phyloP scores from a whole-genome alignment of 2,329 filamentous ascomycete species.

The Byssochlamys sp. region DNA sequence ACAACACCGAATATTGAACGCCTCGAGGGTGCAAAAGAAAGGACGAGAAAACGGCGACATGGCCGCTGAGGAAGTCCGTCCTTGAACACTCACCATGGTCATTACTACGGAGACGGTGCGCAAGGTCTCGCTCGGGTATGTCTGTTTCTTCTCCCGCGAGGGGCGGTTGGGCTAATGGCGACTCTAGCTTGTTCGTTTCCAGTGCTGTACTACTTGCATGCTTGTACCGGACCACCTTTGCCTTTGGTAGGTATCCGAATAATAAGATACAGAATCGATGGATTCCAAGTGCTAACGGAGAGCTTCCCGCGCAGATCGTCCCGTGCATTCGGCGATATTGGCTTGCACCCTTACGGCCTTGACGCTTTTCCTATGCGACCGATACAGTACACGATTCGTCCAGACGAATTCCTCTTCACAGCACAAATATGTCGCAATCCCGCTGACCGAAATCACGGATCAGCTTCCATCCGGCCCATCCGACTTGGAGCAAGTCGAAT shows the following conservation, averaged over 20 bases:
- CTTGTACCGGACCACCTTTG: slow-evolving; percentile 29
- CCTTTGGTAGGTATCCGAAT: slow-evolving; percentile 25
- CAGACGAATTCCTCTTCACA: slow-evolving; percentile 9
- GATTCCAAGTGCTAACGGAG: slow-evolving; percentile 9
- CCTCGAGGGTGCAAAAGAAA: neutral
- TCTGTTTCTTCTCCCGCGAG: neutral
- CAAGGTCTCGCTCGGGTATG: slow-evolving; percentile 24
- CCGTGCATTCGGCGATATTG: slow-evolving; percentile 35
- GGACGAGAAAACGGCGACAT: neutral
- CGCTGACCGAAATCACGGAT: slow-evolving; percentile 15
- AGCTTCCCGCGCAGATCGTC: slow-evolving; percentile 29
- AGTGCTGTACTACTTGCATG: slow-evolving; percentile 25
- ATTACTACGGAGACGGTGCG: neutral
- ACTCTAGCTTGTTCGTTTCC: slow-evolving; percentile 17
- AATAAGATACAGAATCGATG: neutral
- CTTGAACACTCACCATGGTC: neutral
- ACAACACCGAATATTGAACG: neutral
- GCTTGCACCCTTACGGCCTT: slow-evolving; percentile 33
- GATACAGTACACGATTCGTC: slow-evolving; percentile 20
- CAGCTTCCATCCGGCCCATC: neutral
- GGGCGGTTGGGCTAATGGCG: slow-evolving; percentile 11
- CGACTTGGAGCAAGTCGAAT: neutral
- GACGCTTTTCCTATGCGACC: slow-evolving; percentile 28
- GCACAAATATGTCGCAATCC: slow-evolving; percentile 18
- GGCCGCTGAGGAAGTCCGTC: neutral